Base-by-base conservation (phyloP, 2,329 filamentous ascomycete species). In the Curvularia spicifera region DNA sequence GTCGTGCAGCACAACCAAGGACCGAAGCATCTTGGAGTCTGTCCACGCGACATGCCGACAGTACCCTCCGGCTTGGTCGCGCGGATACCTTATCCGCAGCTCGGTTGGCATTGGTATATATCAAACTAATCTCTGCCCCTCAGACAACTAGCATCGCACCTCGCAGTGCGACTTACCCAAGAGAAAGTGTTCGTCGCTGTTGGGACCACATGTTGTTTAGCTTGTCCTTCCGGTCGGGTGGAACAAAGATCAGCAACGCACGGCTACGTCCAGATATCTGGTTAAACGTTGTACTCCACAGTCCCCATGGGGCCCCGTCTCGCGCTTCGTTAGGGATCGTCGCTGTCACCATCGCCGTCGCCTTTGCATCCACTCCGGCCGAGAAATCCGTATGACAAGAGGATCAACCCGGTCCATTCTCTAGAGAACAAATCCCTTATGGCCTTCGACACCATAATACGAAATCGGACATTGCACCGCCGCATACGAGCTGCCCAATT, bases 301-400 rank as follows among this genome's bases (percentile, higher is more conserved):
- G 48, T 15, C 60, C 60, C 64, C 64, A 59, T 56, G 66, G 66
- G 24, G 60, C 29, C 24, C 29, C 40, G 22, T 39, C 28, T 22
- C 18, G 5, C 24, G 18, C 31, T 51, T 22, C 15, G 40, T 37
- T 37, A 31, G 1, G 26, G 49, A 49, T 37, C 31, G 29, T 39
- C 46, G 46, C 46, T 37, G 46, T 49, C 46, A 37, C 15, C 15
- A 20, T 49, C 20, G 4, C 52, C 18, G 26, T 33, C 37, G 10
- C 45, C 22, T 15, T 49, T 20, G 7, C 39, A 22, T 48, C 42
- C 31, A 51, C 6, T 26, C 28, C 53, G 51, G 52, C 54, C 48
- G 37, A 29, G 29, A 43, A 52, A 18, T 22, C n/a, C 31, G 20
- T 18, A 26, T 26, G 20, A n/a, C 22, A 31, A 42, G 20, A 46